These are phyloP conservation scores for Hydnomerulius pinastri DNA, from an alignment of 768 basidiomycete species.

Conservation along the genomic window DNA sequence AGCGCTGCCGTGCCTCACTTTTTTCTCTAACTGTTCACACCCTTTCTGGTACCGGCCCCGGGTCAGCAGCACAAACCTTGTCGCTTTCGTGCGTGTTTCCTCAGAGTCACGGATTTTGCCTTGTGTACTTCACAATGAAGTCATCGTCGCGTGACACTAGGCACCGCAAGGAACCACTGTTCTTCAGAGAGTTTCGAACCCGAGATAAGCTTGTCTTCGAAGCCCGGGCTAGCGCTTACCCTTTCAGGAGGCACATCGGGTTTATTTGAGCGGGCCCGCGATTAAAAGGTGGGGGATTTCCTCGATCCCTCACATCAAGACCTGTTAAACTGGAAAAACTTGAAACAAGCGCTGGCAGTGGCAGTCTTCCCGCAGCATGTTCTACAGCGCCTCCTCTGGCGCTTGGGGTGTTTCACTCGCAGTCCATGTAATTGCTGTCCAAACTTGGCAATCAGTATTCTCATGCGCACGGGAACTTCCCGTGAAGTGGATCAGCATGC, in stretches of 20 bases:
- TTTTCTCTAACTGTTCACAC: not conserved
- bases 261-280: not conserved
- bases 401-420: not conserved
- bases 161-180: slow-evolving; percentile 1
- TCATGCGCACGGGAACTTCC: not conserved
- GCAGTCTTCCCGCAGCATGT: not conserved
- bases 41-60: not conserved
- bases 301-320: not conserved
- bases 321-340: not conserved
- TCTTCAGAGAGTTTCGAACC: not conserved
- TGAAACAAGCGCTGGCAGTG: not conserved
- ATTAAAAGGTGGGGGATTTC: not conserved
- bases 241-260: not conserved
- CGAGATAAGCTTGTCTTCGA: not conserved
- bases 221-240: not conserved
- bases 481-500: not conserved
- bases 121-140: slow-evolving; percentile 8
- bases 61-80: not conserved
- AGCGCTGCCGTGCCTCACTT: not conserved
- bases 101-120: not conserved
- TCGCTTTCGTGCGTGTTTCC: not conserved
- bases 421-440: not conserved
- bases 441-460: not conserved
- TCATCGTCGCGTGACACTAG: not conserved
- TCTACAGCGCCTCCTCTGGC: not conserved